Evolutionary conservation across 768 basidiomycete species (phyloP).

Genomic region (Tulasnella sp.): DNA sequence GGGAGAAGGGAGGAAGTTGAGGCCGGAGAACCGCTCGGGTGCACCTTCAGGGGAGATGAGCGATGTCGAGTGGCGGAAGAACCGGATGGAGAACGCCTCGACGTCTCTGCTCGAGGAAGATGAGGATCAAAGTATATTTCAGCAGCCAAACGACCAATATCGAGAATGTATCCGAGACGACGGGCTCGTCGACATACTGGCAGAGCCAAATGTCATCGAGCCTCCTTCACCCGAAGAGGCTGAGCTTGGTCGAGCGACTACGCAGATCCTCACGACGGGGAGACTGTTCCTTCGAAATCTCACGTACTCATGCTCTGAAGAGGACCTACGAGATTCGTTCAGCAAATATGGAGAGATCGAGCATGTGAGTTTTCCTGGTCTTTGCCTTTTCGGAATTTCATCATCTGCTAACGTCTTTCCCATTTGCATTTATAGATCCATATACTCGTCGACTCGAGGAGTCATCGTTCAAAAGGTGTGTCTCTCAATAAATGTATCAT

Average conservation of each 20-base stretch:
- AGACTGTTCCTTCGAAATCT: constrained; percentile 93
- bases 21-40: constrained; percentile 11
- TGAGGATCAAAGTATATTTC: constrained; percentile 33
- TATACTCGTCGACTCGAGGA: constrained; percentile 50
- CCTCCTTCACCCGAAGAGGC: background rate
- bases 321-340: constrained; percentile 66
- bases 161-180: constrained; percentile 21
- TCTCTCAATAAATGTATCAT: background rate
- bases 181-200: background rate
- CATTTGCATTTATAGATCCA: constrained; percentile 46
- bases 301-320: constrained; percentile 75
- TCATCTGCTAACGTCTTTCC: background rate
- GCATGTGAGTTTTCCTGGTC: constrained; percentile 55
- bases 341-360: constrained; percentile 63
- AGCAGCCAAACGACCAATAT: constrained; percentile 29
- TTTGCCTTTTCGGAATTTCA: constrained; percentile 6
- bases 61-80: constrained; percentile 73
- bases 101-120: constrained; percentile 58
- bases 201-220: background rate
- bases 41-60: constrained; percentile 45
- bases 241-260: constrained; percentile 34
- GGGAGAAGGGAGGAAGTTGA: background rate
- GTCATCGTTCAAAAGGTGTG: constrained; percentile 49
- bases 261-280: constrained; percentile 63
- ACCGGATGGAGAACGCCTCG: constrained; percentile 49